phyloP scores from a whole-genome alignment of 2,329 filamentous ascomycete species.

The Colletotrichum paranaense region DNA sequence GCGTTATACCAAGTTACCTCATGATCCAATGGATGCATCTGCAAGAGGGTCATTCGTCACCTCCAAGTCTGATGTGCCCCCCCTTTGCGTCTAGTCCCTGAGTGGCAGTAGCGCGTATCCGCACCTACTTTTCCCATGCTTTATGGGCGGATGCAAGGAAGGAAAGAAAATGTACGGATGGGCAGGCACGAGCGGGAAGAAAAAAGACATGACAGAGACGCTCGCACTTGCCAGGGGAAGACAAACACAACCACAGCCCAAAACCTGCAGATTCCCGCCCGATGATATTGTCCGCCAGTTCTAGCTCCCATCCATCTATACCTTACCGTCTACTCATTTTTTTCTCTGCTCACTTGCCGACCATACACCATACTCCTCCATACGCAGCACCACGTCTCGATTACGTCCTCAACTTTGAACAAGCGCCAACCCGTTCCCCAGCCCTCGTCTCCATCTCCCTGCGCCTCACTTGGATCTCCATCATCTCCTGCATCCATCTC shows the following conservation, averaged over 20 bases:
- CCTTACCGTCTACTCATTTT: background rate
- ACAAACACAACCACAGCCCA: slow-evolving; percentile 30
- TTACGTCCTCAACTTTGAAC: background rate
- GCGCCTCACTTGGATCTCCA: slow-evolving; percentile 17
- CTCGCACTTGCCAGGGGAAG: background rate
- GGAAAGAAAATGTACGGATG: background rate
- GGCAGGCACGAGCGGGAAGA: background rate
- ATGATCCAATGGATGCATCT: slow-evolving; percentile 30
- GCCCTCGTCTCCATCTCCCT: background rate
- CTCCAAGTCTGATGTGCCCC: slow-evolving; percentile 13
- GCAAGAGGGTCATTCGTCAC: slow-evolving; percentile 33
- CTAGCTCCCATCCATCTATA: background rate
- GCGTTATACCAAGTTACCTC: background rate
- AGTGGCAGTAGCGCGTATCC: slow-evolving; percentile 13
- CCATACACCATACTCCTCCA: background rate
- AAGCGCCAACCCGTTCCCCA: background rate
- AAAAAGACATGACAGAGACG: slow-evolving; percentile 12
- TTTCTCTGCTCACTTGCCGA: background rate
- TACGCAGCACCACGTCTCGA: background rate
- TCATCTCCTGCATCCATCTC: slow-evolving; percentile 5
- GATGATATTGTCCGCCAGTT: slow-evolving; percentile 12
- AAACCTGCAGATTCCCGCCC: slow-evolving; percentile 33
- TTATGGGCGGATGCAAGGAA: background rate
- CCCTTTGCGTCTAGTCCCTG: slow-evolving; percentile 1
- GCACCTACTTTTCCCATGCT: background rate